Base-by-base conservation (phyloP, 805 yeast species). In the Candida coleopterorum region DNA sequence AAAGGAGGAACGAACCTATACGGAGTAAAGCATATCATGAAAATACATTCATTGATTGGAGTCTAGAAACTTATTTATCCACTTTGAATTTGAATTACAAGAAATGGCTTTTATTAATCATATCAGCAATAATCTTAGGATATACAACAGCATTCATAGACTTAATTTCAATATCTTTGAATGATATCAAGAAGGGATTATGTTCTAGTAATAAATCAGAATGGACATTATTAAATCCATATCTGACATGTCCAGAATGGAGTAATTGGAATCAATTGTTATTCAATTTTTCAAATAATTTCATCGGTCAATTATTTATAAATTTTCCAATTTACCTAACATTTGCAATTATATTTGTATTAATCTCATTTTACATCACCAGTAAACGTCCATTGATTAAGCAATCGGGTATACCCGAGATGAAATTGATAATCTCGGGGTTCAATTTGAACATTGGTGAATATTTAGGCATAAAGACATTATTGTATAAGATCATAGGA, bases 351-450 rank as follows among this genome's bases (percentile, higher is more conserved):
- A 16, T 43, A 0, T 52, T 52, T 37, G 51, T 52, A 6, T 20
- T 51, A 9, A 23, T 46, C 3, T 69, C 69, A 5, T 57, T 65
- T 15, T 51, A 46, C 32, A 49, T 64, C 24, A 49, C 68, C 9
- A 41, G 42, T 9, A 44, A 48, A 27, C 60, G 53, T 18, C 55
- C 54, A 2, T 42, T 49, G 23, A 56, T 62, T 31, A 60, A 55
- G 30, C 69, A 62, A 41, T 60, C 85, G 34, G 95, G 95, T 6
- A 81, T 86, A 20, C 72, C 88, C 0, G 95, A 85, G 48, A 72
- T 82, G 32, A 81, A 81, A 49, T 66, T 80, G 26, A 73, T 82
- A 14, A 66, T 85, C 9, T 74, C 79, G 3, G 96, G 95, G 1
- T 66, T 75, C 45, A 69, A 75, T 18, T 68, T 80, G 38, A 39